Conservation (phyloP, 2,329 filamentous ascomycete species). For the Arthrobotrys sinensis region DNA sequence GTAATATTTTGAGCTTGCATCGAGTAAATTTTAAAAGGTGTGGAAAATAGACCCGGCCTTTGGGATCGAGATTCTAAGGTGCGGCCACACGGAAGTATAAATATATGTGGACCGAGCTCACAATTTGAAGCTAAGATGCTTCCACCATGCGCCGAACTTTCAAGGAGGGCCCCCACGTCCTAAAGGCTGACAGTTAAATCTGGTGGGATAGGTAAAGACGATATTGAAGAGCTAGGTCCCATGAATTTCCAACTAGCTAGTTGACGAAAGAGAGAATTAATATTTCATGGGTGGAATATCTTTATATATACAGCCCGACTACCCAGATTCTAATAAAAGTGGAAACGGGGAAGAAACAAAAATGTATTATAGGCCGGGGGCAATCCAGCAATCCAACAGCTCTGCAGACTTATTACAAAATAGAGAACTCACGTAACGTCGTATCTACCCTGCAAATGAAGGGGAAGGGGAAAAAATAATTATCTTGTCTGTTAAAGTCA, state of each 20-base stretch:
- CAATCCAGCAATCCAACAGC: conserved; percentile 23
- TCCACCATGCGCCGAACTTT: conserved; percentile 43
- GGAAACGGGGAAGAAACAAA: conserved; percentile 31
- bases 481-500: conserved; percentile 41
- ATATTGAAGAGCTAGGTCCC: conserved; percentile 34
- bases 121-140: conserved; percentile 31
- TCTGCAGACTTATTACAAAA: conserved; percentile 29
- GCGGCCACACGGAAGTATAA: conserved; percentile 45
- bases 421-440: conserved; percentile 37
- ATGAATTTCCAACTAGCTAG: conserved; percentile 32
- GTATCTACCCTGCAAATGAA: conserved; percentile 51
- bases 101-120: conserved; percentile 38
- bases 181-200: conserved; percentile 7
- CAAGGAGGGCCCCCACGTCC: conserved; percentile 41
- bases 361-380: conserved; percentile 23
- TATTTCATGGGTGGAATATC: conserved; percentile 29
- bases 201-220: conserved; percentile 28
- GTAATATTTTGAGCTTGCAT: conserved; percentile 9
- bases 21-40: conserved; percentile 6
- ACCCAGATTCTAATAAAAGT: conserved; percentile 27
- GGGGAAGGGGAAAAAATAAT: conserved; percentile 28
- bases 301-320: conserved; percentile 35
- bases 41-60: conserved; percentile 17
- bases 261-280: conserved; percentile 38
- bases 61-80: conserved; percentile 14